Evolutionary conservation across 2,329 filamentous ascomycete genomes (phyloP), one percentile per base, ranked within the genome.

Genomic region (Penicillium sp.): DNA sequence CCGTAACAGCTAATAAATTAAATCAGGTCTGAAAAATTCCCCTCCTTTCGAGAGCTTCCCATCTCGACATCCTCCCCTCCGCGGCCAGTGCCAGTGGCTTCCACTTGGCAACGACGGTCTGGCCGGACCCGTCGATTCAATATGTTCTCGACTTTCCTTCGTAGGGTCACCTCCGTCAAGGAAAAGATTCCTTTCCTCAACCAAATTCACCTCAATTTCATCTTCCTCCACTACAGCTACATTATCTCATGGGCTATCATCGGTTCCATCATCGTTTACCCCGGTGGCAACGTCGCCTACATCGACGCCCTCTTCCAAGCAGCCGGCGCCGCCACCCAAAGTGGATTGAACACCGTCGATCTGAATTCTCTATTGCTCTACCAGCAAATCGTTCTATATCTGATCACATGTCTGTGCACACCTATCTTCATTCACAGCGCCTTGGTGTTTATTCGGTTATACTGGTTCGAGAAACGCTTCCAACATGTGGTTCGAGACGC

Each of bases 391-490:
- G 77, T 87, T 42, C 73, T 95, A 22, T 90, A 86, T 61, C 62
- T 90, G 6, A 77, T 88, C 34, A 76, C 86, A 3, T 84, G 89
- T 77, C 61, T 89, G 11, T 83, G 86, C 22, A 95, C 89, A 42
- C 90, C 90, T 0, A 93, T 95, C 53, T 84, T 87, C 39, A 85
- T 95, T 61, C 84, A 95, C 64, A 82, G 87, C 2, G 87, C 82
- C 37, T 89, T 99, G 37, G 93, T 99, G 7, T 92, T 95, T 60
- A 79, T 97, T 12, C 87, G 93, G 22, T 77, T 99, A 1, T 96
- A 95, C 72, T 99, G 92, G 92, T 99, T 99, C 66, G 91, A 99
- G 71, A 95, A 95, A 70, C 83, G 91, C 7, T 97, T 99, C 66
- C 87, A 95, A 65, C 80, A 88, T 61, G 81, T 95, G 56, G 90